Conservation (phyloP, 768 basidiomycete genomes). For the Boletus speciosus region DNA sequence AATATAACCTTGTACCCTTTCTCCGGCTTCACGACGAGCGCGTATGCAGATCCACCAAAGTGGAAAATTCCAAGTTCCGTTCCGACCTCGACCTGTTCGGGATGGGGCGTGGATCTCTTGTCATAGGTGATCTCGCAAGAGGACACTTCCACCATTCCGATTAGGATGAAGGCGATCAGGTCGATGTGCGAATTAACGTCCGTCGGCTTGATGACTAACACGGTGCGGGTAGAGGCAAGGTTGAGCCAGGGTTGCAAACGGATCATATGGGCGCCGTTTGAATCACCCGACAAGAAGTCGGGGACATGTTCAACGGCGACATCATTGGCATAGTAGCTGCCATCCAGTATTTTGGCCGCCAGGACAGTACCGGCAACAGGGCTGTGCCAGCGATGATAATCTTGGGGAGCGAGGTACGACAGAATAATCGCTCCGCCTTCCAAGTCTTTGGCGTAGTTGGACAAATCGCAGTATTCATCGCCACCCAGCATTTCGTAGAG, state of each 20-base stretch:
- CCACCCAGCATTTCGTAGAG: conserved; percentile 49
- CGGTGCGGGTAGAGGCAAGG: conserved; percentile 43
- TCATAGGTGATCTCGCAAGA: no score
- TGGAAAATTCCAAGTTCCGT: no score
- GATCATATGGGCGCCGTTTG: background rate
- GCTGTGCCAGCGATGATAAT: conserved; percentile 61
- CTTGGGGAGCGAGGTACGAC: conserved; percentile 38
- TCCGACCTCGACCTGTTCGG: no score
- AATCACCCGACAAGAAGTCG: background rate
- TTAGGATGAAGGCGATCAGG: conserved; percentile 45
- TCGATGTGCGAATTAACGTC: conserved; percentile 42
- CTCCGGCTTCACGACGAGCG: no score
- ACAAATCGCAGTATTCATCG: no score
- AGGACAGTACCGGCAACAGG: conserved; percentile 45
- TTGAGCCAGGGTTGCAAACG: conserved; percentile 42
- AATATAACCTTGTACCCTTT: no score
- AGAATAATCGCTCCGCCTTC: no score
- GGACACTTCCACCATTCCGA: conserved; percentile 52
- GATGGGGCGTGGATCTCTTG: no score
- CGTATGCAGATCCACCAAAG: no score
- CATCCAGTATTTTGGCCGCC: conserved; percentile 33
- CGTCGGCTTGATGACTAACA: conserved; percentile 54
- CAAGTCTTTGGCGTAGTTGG: no score
- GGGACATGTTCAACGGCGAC: background rate
- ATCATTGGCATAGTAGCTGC: conserved; percentile 11